Evolutionary conservation across 768 basidiomycete genomes (phyloP).

Genomic region (Suillus brevipes): DNA sequence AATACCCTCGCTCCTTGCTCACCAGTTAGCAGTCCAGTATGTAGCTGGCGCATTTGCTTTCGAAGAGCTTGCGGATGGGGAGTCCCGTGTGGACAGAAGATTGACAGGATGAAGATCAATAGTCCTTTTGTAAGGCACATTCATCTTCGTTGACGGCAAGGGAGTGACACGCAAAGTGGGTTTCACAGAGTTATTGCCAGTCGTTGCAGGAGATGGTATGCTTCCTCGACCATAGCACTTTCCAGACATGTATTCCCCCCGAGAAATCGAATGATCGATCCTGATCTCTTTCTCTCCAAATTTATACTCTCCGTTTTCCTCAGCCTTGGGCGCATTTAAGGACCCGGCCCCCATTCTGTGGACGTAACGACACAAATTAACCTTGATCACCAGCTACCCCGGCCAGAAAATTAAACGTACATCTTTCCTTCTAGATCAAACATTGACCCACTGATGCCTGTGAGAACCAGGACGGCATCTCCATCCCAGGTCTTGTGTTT

Average conservation of each 20-base stretch:
- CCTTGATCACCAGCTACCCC: neutral
- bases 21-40: slow-evolving; percentile 77
- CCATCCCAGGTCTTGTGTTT: slow-evolving; percentile 95
- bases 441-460: slow-evolving; percentile 45
- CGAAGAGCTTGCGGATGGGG: slow-evolving; percentile 8
- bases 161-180: slow-evolving; percentile 17
- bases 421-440: slow-evolving; percentile 65
- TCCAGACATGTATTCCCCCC: slow-evolving; percentile 61
- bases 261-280: slow-evolving; percentile 58
- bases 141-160: slow-evolving; percentile 29
- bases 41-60: slow-evolving; percentile 24
- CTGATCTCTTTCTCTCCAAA: slow-evolving; percentile 62
- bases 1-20: slow-evolving; percentile 17
- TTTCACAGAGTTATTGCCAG: slow-evolving; percentile 29
- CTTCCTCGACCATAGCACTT: slow-evolving; percentile 54
- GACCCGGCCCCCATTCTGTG: slow-evolving; percentile 56
- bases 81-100: slow-evolving; percentile 26
- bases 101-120: slow-evolving; percentile 44
- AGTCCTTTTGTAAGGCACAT: slow-evolving; percentile 24
- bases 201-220: slow-evolving; percentile 20
- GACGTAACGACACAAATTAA: slow-evolving; percentile 1
- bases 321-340: slow-evolving; percentile 38
- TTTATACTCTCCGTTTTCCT: slow-evolving; percentile 38
- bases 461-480: slow-evolving; percentile 64
- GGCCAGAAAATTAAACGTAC: slow-evolving; percentile 40